Evolutionary conservation across 2,329 filamentous ascomycete species (phyloP), one percentile per base, ranked within the genome.

Genomic region (Stylonectria norvegica): DNA sequence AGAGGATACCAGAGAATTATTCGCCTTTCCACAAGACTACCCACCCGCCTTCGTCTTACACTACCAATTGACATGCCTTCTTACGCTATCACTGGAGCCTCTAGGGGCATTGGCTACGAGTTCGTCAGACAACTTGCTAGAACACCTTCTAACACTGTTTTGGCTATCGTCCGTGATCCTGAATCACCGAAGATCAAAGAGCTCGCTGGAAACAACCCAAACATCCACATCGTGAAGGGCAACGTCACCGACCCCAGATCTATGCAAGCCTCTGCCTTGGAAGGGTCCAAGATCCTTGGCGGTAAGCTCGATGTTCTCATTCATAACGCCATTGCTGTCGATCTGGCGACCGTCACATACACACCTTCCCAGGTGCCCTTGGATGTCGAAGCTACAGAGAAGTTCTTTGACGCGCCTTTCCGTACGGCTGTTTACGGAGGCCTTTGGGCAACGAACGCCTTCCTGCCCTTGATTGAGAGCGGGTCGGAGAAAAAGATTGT

Each of bases 271-370:
- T 64, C 64, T 12, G 64, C 64, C 14, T 48, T 53, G 2, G 47
- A 55, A 20, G 52, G 56, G 12, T 47, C 61, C 10, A 38, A 49
- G n/a, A 50, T 69, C 40, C 65, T 63, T 5, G 57, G 52, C 16
- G 65, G 64, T 20, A 58, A 47, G 17, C 57, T 71, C 15, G 68
- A 71, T 50, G 60, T 67, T 32, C 50, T 72, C 12, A 65, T 71
- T 43, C 60, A 66, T 11, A 62, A 61, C 15, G 62, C 61, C 29
- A 54, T 63, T 33, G 55, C 60, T 14, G 40, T 64, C n/a, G 50
- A 58, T 11, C 6, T 52, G 11, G 32, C 42, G 9, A 40, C 49
- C 1, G 34, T 53, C 32, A 40, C 39, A 20, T 29, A 34, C 10
- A 44, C 29, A 16, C 56, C 59, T 11, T 48, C 39, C 6, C 15